phyloP scores from a whole-genome alignment of 257 asterid species.

The Lavandula angustifolia region DNA sequence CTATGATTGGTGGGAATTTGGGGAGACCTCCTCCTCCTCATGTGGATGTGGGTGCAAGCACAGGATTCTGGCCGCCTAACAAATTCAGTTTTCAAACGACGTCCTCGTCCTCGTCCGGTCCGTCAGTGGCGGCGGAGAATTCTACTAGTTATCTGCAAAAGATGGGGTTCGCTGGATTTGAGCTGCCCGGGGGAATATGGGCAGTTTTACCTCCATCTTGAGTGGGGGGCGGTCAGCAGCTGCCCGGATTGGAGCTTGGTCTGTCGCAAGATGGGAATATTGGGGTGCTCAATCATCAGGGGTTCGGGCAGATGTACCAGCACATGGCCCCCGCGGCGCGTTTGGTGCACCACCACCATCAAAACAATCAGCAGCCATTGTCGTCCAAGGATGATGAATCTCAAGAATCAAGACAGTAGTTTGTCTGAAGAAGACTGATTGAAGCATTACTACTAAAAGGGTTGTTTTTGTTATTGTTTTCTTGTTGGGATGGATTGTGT shows the following conservation, averaged over 20 bases:
- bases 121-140: constrained; percentile 48
- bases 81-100: constrained; percentile 49
- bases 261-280: constrained; percentile 66
- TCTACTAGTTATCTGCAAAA: constrained; percentile 47
- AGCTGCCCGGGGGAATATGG: constrained; percentile 48
- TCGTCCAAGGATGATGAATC: constrained; percentile 60
- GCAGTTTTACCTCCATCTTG: constrained; percentile 62
- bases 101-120: constrained; percentile 43
- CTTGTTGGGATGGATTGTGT: not conserved
- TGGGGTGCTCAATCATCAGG: constrained; percentile 54
- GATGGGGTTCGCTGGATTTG: constrained; percentile 60
- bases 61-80: constrained; percentile 54
- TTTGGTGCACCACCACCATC: constrained; percentile 32
- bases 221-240: constrained; percentile 45
- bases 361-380: constrained; percentile 32
- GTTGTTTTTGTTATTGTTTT: not conserved
- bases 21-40: constrained; percentile 33
- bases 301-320: constrained; percentile 64
- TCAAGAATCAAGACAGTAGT: constrained; percentile 56
- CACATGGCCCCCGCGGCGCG: constrained; percentile 48
- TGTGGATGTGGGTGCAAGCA: constrained; percentile 33
- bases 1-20: constrained; percentile 49
- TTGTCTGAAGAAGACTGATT: not conserved
- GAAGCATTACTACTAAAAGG: not conserved
- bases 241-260: constrained; percentile 77